These are phyloP conservation scores for Lipomyces sp. DNA, from an alignment of 805 yeast species.

Conservation along the genomic window DNA sequence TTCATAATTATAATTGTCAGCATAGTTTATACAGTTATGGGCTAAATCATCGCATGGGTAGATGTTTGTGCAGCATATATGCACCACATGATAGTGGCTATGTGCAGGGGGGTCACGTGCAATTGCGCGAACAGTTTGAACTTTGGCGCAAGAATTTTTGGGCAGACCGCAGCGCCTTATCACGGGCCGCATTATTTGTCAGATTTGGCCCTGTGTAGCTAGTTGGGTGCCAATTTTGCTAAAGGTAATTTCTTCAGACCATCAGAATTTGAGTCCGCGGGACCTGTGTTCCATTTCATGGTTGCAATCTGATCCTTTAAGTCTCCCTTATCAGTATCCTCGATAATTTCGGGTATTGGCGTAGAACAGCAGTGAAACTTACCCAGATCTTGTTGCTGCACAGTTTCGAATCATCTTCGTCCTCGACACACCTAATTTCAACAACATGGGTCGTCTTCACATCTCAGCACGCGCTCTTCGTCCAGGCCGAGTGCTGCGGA, in stretches of 20 bases:
- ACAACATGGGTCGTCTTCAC: conserved; percentile 11
- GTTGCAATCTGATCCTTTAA: not conserved
- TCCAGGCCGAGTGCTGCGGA: not conserved
- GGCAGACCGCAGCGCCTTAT: not conserved
- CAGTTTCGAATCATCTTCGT: not conserved
- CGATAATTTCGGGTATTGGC: not conserved
- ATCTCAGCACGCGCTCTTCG: conserved; percentile 5
- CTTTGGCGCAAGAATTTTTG: conserved; percentile 11
- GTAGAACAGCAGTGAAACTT: not conserved
- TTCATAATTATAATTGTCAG: no score
- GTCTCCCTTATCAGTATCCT: not conserved
- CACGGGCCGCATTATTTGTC: not conserved
- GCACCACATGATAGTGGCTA: not conserved
- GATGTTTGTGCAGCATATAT: not conserved
- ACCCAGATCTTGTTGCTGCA: not conserved
- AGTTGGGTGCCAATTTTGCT: no score
- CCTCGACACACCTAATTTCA: not conserved
- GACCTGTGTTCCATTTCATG: not conserved
- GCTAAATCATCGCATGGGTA: not conserved
- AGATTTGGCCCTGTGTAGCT: no score
- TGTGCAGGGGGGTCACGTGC: conserved; percentile 23
- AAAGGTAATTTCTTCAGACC: not conserved
- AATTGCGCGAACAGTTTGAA: conserved; percentile 18
- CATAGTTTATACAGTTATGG: not conserved
- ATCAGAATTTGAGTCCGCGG: not conserved